Base-by-base conservation (phyloP, 208 protist genomes). In the Acanthamoeba royreba region DNA sequence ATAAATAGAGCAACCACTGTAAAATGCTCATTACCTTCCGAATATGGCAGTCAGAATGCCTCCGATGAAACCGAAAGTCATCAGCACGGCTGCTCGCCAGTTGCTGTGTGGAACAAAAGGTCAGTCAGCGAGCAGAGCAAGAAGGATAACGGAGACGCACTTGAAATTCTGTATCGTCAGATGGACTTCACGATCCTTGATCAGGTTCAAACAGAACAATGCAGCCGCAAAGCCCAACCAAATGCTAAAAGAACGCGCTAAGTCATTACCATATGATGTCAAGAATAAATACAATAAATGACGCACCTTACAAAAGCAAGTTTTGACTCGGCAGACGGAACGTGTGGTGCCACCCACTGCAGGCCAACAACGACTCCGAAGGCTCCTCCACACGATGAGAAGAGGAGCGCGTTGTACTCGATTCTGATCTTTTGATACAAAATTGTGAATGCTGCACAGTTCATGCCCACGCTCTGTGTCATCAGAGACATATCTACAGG, bases 391-490 rank as follows among this genome's bases (percentile, higher is more conserved):
- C 81, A 89, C 33, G 81, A 89, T 9, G 81, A 55, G 52, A 89
- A 89, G 28, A 89, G 81, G 46, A 89, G 46, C 28, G 81, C 81
- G 52, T 89, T 89, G 81, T 19, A 22, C 52, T 89, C 81, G 52
- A 89, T 43, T 1, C 81, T 40, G 19, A 89, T 89, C 81, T 89
- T 89, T 61, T 89, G 81, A 61, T 94, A 94, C 49, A 77, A 33
- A 46, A 94, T 94, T n/a, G 92, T 89, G 74, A 94, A 94, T 25
- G 92, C 38, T 4, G 92, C 92, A 42, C 61, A 47, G 40, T 40
- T 94, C 92, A 94, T 94, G 22, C 92, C 92, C 79, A 94, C 83
- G 83, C 92, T 94, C 61, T 94, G 92, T 25, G 49, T 94, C 92
- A 94, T 86, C 38, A 94, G 77, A n/a, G 92, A 94, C 38, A 94